Evolutionary conservation across 129 eudicot species (phyloP).

Genomic region (Escallonia herrerae): DNA sequence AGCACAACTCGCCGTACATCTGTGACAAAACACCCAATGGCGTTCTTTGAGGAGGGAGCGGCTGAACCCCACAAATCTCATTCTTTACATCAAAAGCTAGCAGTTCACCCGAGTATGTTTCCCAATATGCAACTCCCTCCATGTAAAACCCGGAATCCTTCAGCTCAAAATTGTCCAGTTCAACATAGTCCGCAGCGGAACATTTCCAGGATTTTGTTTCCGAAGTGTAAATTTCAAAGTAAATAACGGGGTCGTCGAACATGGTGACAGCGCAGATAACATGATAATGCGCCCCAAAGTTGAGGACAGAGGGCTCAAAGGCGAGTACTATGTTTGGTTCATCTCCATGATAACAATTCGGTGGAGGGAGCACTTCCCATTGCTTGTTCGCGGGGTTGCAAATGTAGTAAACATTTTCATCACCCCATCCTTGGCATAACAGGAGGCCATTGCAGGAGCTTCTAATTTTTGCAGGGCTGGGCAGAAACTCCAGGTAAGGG

Average conservation of each 20-base stretch:
- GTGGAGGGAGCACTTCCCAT: constrained; percentile 24
- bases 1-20: constrained; percentile 34
- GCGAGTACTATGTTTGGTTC: constrained; percentile 33
- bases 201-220: constrained; percentile 36
- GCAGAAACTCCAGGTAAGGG: constrained; percentile 33
- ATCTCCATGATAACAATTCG: constrained; percentile 32
- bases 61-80: constrained; percentile 23
- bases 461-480: constrained; percentile 10
- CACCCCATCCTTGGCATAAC: constrained; percentile 30
- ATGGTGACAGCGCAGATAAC: constrained; percentile 36
- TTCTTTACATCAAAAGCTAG: constrained; percentile 36
- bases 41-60: constrained; percentile 8
- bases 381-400: constrained; percentile 45
- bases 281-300: constrained; percentile 31
- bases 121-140: constrained; percentile 45
- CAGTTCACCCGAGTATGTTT: constrained; percentile 26
- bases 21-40: constrained; percentile 20
- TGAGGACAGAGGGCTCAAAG: constrained; percentile 43
- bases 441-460: constrained; percentile 56
- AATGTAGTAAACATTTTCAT: constrained; percentile 16
- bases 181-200: constrained; percentile 19
- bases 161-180: constrained; percentile 11
- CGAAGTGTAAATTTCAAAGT: constrained; percentile 54
- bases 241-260: constrained; percentile 7
- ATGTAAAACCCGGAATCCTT: constrained; percentile 31